Evolutionary conservation across 2,329 filamentous ascomycete genomes (phyloP).

Genomic region (Neofusicoccum ribis): DNA sequence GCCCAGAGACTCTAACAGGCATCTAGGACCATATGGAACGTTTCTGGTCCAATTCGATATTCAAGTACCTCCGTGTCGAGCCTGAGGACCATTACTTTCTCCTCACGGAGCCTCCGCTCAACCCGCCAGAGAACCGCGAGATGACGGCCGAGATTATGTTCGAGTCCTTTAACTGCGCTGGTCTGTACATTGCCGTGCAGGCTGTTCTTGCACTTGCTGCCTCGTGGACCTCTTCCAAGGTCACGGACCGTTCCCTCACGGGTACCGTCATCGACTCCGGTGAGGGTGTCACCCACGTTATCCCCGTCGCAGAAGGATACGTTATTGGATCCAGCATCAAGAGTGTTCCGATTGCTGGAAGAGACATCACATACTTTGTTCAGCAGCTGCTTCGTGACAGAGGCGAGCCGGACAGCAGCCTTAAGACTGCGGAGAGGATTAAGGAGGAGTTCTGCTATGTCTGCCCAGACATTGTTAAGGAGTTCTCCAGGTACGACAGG

Average conservation of each 20-base stretch:
- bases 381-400: conserved; percentile 94
- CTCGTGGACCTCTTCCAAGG: conserved; percentile 98
- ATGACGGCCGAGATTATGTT: conserved; percentile 99
- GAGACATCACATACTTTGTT: conserved; percentile 98
- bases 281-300: conserved; percentile 98
- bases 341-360: conserved; percentile 95
- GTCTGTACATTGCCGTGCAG: conserved; percentile 97
- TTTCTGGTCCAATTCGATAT: conserved; percentile 99
- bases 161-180: conserved; percentile 98
- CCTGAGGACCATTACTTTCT: conserved; percentile 99
- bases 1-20: conserved; percentile 23
- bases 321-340: conserved; percentile 99
- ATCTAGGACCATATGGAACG: conserved; percentile 94
- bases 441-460: conserved; percentile 99
- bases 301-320: conserved; percentile 96
- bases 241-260: conserved; percentile 91
- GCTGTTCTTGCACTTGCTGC: conserved; percentile 94
- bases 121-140: conserved; percentile 97
- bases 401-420: conserved; percentile 91
- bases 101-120: conserved; percentile 95
- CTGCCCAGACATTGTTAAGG: conserved; percentile 97
- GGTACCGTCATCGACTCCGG: conserved; percentile 98
- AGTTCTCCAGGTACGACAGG: conserved; percentile 90
- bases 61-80: conserved; percentile 98
- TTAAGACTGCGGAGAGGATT: conserved; percentile 97